Evolutionary conservation across 306 rosid genomes (phyloP), one percentile per base, ranked within the genome.

Genomic region (Sesbania bispinosa): DNA sequence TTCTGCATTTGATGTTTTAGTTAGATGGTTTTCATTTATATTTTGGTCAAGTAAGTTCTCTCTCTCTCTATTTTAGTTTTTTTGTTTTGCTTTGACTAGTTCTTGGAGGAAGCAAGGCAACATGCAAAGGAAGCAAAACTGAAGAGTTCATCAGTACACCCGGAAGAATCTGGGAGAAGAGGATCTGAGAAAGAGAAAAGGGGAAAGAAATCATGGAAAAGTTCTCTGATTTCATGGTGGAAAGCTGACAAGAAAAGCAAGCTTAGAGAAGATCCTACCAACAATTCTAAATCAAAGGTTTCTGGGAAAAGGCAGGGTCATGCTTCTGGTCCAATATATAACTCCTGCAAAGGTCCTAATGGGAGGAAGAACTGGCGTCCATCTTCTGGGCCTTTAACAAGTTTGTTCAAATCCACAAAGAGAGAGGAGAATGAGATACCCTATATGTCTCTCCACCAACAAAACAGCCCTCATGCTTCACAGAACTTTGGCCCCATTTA

Each of bases 81-180:
- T 26, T 18, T 16, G 2, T 3, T n/a, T n/a, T n/a, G n/a, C n/a
- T n/a, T n/a, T 65, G 59, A 39, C 60, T 69, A 94, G 99, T 89
- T 94, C 79, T 66, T 94, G 83, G 88, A 85, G 77, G 93, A 94
- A 86, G 96, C 96, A 68, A 91, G 76, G 69, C 82, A 54, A 46
- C 77, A 82, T 61, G 89, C 65, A 24, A 48, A 70, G 41, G 85
- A 74, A 70, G 48, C 79, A 71, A 81, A 81, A 6, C 64, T 51
- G 11, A 81, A 80, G 82, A 45, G 35, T 72, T 73, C 86, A 18
- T 71, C 75, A 3, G 74, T 79, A 57, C 30, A 66, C 24, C 79
- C 86, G 11, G 90, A 87, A 81, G 88, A 66, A 69, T 78, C 71
- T 13, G 54, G 35, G 30, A 78, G 71, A 62, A 68, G 24, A 81